A percentile compares a stretch with the other conserved stretches of the same genome.
These are phyloP conservation scores for Megacollybia marginata DNA, from an alignment of 768 basidiomycete species.

Conservation along the genomic window DNA sequence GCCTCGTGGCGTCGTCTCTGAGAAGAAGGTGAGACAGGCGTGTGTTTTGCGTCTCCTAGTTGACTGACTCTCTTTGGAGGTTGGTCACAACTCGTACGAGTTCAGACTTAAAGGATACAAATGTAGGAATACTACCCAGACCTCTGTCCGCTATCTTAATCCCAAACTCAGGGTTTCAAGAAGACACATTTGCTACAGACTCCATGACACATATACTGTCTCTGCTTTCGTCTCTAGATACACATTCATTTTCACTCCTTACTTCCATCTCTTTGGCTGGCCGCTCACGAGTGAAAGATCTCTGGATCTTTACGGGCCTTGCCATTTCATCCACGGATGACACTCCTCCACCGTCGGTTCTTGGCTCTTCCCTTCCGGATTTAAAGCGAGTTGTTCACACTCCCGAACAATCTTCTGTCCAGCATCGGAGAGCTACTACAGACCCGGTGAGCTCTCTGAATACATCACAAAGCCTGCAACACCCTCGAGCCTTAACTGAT, in stretches of 20 bases:
- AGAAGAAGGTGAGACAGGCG: conserved; percentile 40
- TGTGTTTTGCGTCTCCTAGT: no score
- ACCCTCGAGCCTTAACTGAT: conserved; percentile 9
- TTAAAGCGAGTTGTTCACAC: conserved; percentile 8
- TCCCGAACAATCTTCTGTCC: conserved; percentile 9
- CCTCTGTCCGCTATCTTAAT: not conserved
- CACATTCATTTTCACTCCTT: conserved; percentile 59
- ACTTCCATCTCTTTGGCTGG: conserved; percentile 66
- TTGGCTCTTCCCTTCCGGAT: conserved; percentile 16
- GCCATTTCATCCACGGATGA: conserved; percentile 25
- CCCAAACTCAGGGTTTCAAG: conserved; percentile 56
- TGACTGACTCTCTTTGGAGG: conserved; percentile 3
- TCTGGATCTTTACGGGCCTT: conserved; percentile 72
- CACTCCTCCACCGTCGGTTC: conserved; percentile 23
- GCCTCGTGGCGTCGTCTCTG: conserved; percentile 73
- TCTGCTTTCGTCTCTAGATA: conserved; percentile 59
- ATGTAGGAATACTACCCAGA: conserved; percentile 36
- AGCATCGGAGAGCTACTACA: conserved; percentile 29
- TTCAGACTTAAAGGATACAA: conserved; percentile 79
- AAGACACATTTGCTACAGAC: conserved; percentile 69
- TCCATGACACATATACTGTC: conserved; percentile 66
- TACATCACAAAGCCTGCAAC: conserved; percentile 11
- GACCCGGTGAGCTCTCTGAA: conserved; percentile 20
- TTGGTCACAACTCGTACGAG: conserved; percentile 64
- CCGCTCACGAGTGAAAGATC: conserved; percentile 66